Conservation (phyloP, 768 basidiomycete species). For the Dictyophora rubrovolvata region DNA sequence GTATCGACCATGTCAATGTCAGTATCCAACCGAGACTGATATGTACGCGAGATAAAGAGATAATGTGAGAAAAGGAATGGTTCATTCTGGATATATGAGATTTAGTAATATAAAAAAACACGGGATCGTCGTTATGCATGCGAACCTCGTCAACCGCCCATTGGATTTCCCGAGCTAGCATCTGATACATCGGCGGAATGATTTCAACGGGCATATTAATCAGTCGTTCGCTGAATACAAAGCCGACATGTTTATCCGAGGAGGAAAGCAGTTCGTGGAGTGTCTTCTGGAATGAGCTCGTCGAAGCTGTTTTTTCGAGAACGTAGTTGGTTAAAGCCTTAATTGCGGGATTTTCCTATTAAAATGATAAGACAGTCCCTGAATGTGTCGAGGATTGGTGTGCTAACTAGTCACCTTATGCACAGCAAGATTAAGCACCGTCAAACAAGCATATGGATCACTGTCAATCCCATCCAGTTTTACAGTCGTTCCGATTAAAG, state of each 20-base stretch:
- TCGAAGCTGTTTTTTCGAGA: conserved; percentile 44
- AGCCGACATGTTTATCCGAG: conserved; percentile 53
- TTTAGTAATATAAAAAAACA: background rate
- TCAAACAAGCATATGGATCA: conserved; percentile 84
- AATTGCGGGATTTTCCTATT: conserved; percentile 60
- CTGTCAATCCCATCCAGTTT: conserved; percentile 86
- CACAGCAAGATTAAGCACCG: conserved; percentile 66
- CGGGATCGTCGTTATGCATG: conserved; percentile 6
- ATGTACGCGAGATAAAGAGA: conserved; percentile 69
- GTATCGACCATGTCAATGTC: conserved; percentile 37
- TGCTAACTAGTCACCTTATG: conserved; percentile 41
- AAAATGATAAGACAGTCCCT: background rate
- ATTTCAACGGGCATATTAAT: conserved; percentile 95
- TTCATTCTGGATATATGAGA: conserved; percentile 29
- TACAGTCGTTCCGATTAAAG: conserved; percentile 75
- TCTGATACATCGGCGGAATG: conserved; percentile 83
- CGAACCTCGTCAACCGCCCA: conserved; percentile 58
- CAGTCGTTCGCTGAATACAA: conserved; percentile 79
- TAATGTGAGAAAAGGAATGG: conserved; percentile 67
- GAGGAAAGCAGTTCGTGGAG: conserved; percentile 46
- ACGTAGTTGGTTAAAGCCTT: conserved; percentile 63
- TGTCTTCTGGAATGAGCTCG: conserved; percentile 39
- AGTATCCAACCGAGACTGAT: conserved; percentile 62
- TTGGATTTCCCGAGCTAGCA: conserved; percentile 77
- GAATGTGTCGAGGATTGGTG: background rate